Evolutionary conservation across 306 rosid species (phyloP).

Genomic region (Hippophae rhamnoides): DNA sequence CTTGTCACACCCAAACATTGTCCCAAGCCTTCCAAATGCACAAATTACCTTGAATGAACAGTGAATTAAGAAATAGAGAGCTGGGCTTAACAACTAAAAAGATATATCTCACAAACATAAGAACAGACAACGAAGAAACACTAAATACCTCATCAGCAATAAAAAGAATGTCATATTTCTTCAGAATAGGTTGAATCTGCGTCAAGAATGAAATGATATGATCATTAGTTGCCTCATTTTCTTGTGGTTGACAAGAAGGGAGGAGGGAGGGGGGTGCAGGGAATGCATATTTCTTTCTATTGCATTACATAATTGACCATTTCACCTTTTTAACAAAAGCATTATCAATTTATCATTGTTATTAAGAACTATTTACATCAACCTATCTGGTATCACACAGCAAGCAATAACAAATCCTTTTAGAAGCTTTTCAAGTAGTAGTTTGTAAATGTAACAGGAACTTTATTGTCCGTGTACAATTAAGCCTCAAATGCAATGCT

Average conservation of each 20-base stretch:
- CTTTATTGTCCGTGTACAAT: too few relatives aligned
- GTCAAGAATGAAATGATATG: conserved; percentile 17
- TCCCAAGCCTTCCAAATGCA: conserved; percentile 91
- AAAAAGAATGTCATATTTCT: conserved; percentile 92
- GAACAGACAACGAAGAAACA: conserved; percentile 14
- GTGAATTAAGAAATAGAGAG: conserved; percentile 14
- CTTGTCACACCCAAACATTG: conserved; percentile 83
- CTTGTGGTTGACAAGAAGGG: background rate
- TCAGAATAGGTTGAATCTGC: conserved; percentile 83
- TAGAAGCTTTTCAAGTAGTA: too few relatives aligned
- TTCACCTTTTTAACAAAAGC: too few relatives aligned
- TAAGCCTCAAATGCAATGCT: too few relatives aligned
- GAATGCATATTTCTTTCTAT: background rate
- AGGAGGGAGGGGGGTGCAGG: background rate
- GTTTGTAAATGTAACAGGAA: background rate
- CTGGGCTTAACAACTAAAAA: conserved; percentile 9
- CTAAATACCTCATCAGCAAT: conserved; percentile 80
- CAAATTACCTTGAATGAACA: conserved; percentile 63
- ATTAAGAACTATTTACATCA: too few relatives aligned
- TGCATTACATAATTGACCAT: background rate
- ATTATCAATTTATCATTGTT: too few relatives aligned
- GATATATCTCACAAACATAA: background rate
- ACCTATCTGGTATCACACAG: too few relatives aligned
- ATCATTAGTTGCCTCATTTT: background rate
- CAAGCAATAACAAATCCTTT: too few relatives aligned